A percentile compares a stretch with the other conserved stretches of the same genome.
These are phyloP conservation scores for Tricholoma terreum DNA, from an alignment of 768 basidiomycete species.

Conservation along the genomic window DNA sequence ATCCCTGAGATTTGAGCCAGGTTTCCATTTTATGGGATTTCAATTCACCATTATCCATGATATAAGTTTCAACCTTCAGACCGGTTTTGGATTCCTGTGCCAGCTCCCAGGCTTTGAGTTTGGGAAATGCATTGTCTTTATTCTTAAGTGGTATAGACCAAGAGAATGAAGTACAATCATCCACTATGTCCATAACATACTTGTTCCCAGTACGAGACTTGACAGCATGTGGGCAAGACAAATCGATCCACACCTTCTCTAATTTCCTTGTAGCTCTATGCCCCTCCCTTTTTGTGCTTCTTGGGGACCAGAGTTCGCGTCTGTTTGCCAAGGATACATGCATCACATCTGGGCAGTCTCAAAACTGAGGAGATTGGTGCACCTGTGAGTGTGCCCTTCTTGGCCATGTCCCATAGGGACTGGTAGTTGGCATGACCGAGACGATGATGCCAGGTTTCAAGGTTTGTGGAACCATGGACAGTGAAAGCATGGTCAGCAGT, in stretches of 20 bases:
- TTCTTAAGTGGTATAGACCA: slow-evolving; percentile 32
- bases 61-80: slow-evolving; percentile 9
- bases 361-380: slow-evolving; percentile 18
- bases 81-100: slow-evolving; percentile 20
- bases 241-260: slow-evolving; percentile 31
- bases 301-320: slow-evolving; percentile 28
- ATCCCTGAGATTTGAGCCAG: slow-evolving; percentile 15
- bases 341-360: slow-evolving; percentile 25
- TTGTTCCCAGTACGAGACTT: slow-evolving; percentile 11
- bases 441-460: slow-evolving; percentile 26
- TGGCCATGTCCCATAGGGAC: slow-evolving; percentile 1
- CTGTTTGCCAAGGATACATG: slow-evolving; percentile 40
- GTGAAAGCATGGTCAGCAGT: slow-evolving; percentile 15
- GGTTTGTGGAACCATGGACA: neutral
- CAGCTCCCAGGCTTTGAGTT: slow-evolving; percentile 26
- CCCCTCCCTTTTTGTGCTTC: slow-evolving; percentile 12
- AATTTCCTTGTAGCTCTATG: slow-evolving; percentile 22
- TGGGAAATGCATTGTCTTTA: slow-evolving; percentile 22
- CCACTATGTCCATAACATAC: slow-evolving; percentile 30
- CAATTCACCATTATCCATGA: slow-evolving; percentile 21
- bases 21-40: slow-evolving; percentile 3
- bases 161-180: slow-evolving; percentile 24
- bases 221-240: slow-evolving; percentile 23
- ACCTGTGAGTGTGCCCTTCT: slow-evolving; percentile 14
- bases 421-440: slow-evolving; percentile 5